Evolutionary conservation across 208 protist species (phyloP), one percentile per base, ranked within the genome.

Genomic region (Wallacemonas sp.): DNA sequence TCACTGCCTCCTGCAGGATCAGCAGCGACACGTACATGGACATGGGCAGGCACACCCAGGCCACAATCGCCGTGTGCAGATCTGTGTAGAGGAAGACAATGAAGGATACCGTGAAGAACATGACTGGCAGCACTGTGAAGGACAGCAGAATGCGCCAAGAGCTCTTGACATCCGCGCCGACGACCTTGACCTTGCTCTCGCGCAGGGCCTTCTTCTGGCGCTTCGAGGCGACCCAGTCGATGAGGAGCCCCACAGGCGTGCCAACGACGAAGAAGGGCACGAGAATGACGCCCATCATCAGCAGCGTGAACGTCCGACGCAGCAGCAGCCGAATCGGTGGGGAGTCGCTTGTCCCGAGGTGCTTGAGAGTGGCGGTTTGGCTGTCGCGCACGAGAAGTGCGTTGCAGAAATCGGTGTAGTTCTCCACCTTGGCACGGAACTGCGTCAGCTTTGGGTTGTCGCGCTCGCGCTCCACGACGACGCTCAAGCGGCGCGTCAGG

Each of bases 21-120:
- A 96, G 67, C 24, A 96, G 60, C 29, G 88, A 95, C 29, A 94
- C 85, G 76, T 96, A 96, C 85, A 93, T 88, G 8, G 87, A 82
- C 89, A 96, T 93, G n/a, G 92, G 92, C 48, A 95, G 76, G 32
- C 76, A 84, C 62, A 95, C 82, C 24, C 81, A 72, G 19, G 93
- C 66, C 0, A 87, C 81, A 14, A 91, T 55, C 3, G 88, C 85
- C 9, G 85, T 92, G 41, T 81, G 83, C 19, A 74, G 33, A 70
- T 93, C 80, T 1, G 80, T 81, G 66, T 74, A 93, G 11, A 87
- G 17, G 60, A 72, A 90, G 0, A 85, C 82, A 24, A 90, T 65
- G 23, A 90, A 58, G 11, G 82, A 74, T 32, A 93, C 69, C 33
- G 89, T 27, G 36, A 82, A 56, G 46, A 95, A 84, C 29, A 76